Evolutionary conservation across 2,329 filamentous ascomycete species (phyloP).

Genomic region (Aspergillus flavus): DNA sequence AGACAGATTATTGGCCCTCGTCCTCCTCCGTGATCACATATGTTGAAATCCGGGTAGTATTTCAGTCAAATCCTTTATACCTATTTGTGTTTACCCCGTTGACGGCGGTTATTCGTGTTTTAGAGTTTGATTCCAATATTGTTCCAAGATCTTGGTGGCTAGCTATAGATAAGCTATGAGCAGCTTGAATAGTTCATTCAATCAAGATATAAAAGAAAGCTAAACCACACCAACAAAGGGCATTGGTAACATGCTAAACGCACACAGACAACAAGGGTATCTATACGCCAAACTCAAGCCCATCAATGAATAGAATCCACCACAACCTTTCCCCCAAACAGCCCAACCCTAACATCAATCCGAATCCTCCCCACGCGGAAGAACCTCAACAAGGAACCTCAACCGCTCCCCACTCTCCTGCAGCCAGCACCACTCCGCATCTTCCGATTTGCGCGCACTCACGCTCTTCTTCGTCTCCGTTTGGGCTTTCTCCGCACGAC

Average conservation of each 20-base stretch:
- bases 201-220: background rate
- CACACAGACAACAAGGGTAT: background rate
- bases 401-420: constrained; percentile 47
- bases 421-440: constrained; percentile 42
- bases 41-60: background rate
- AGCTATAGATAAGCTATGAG: background rate
- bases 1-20: constrained; percentile 66
- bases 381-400: constrained; percentile 36
- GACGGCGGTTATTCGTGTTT: background rate
- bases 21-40: constrained; percentile 43
- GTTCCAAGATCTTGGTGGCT: background rate
- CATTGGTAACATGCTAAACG: background rate
- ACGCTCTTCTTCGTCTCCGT: constrained; percentile 50
- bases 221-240: background rate
- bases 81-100: background rate
- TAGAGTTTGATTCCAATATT: background rate
- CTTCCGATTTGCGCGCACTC: constrained; percentile 35
- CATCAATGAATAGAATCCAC: background rate
- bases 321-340: background rate
- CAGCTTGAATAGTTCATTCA: background rate
- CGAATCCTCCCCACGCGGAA: constrained; percentile 16
- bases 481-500: constrained; percentile 50
- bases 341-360: background rate
- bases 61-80: background rate
- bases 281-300: background rate